Evolutionary conservation across 2,329 filamentous ascomycete species (phyloP).

Genomic region (Penicillium brevicompactum): DNA sequence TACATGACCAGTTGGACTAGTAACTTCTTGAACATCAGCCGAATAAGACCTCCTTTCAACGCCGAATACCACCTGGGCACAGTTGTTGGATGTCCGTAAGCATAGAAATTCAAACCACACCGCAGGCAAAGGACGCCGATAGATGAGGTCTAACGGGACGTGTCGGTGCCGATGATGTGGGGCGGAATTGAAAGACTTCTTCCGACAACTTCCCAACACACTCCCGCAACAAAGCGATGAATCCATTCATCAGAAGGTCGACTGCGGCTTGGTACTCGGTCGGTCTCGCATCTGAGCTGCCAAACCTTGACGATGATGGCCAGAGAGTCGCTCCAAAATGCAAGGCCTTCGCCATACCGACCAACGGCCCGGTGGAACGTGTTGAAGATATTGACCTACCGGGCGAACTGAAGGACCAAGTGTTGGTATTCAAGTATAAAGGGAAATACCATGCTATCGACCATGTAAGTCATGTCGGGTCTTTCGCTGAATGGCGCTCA

Average conservation of each 20-base stretch:
- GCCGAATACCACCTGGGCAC: too few relatives aligned
- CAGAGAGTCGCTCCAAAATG: conserved; percentile 53
- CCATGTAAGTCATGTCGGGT: conserved; percentile 52
- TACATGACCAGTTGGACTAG: too few relatives aligned
- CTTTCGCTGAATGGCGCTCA: not conserved
- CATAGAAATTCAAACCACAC: too few relatives aligned
- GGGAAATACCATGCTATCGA: conserved; percentile 69
- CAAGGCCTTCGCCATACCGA: conserved; percentile 58
- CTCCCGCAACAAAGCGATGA: conserved; percentile 12
- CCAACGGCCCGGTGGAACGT: conserved; percentile 30
- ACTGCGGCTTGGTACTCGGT: conserved; percentile 54
- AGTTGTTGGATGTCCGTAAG: too few relatives aligned
- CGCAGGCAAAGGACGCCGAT: too few relatives aligned
- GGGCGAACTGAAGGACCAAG: conserved; percentile 57
- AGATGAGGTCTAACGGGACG: too few relatives aligned
- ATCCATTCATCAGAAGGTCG: conserved; percentile 20
- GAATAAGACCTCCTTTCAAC: not conserved
- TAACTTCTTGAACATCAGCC: too few relatives aligned
- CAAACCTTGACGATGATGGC: conserved; percentile 49
- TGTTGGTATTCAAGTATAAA: conserved; percentile 66
- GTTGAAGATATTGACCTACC: conserved; percentile 35
- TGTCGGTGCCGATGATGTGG: conserved; percentile 1
- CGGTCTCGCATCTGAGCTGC: conserved; percentile 57
- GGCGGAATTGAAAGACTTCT: conserved; percentile 2
- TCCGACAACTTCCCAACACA: not conserved